These are phyloP conservation scores for Malassezia yamatoensis DNA, from an alignment of 1,284 basidiomycete genomes.

Conservation along the genomic window DNA sequence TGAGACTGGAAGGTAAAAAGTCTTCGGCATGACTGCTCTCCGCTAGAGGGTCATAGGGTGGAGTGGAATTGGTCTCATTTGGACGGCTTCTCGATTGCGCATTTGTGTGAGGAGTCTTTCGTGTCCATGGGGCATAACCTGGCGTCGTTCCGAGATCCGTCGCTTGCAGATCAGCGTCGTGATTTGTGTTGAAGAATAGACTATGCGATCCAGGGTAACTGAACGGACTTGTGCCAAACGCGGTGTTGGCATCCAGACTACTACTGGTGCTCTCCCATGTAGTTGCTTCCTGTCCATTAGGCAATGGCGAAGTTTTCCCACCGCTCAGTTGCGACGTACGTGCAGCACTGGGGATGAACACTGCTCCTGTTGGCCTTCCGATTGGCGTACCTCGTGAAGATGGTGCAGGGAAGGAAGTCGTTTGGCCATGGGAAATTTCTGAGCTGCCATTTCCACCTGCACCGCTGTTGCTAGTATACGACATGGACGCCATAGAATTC, in stretches of 20 bases:
- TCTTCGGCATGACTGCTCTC: constrained; percentile 51
- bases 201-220: constrained; percentile 37
- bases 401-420: background rate
- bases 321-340: background rate
- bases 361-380: background rate
- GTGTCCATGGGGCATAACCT: background rate
- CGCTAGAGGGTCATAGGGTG: constrained; percentile 19
- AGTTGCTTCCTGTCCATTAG: background rate
- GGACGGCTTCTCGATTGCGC: background rate
- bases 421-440: no score
- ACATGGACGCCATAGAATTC: background rate
- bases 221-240: constrained; percentile 45
- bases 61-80: no score
- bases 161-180: background rate
- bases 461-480: no score
- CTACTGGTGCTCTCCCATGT: background rate
- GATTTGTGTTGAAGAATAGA: constrained; percentile 33
- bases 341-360: background rate
- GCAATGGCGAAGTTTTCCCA: background rate
- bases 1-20: constrained; percentile 43
- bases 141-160: background rate
- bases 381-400: background rate
- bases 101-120: background rate
- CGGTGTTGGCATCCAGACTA: constrained; percentile 3
- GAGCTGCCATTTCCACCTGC: no score